A percentile compares a stretch with the other conserved stretches of the same genome.
Conservation (phyloP, 2,329 filamentous ascomycete species). For the Alternaria alternata region DNA sequence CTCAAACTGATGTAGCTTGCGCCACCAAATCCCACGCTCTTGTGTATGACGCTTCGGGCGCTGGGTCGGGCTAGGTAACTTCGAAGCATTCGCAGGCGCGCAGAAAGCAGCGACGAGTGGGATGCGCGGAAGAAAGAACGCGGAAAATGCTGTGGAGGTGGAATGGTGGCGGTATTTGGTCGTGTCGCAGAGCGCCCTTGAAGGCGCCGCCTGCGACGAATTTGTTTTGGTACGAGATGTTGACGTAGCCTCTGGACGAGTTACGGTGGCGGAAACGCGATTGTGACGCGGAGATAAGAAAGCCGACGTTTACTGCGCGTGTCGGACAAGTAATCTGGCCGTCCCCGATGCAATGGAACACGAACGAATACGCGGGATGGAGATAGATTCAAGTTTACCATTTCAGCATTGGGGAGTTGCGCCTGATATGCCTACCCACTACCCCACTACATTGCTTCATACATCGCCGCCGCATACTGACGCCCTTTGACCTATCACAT, state of each 20-base stretch:
- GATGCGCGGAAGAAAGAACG: neutral
- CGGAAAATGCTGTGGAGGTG: neutral
- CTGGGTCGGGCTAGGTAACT: constrained; percentile 33
- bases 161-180: constrained; percentile 30
- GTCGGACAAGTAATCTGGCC: constrained; percentile 22
- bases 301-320: neutral
- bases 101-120: neutral
- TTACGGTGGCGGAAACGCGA: constrained; percentile 18
- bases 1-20: constrained; percentile 43
- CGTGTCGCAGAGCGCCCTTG: constrained; percentile 20
- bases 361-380: neutral
- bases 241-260: constrained; percentile 34
- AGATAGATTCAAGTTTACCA: neutral
- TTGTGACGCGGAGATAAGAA: constrained; percentile 21
- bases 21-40: constrained; percentile 42
- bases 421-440: neutral
- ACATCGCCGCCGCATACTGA: neutral
- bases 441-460: neutral
- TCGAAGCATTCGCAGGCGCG: constrained; percentile 49
- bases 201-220: constrained; percentile 30
- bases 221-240: constrained; percentile 21
- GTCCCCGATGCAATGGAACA: neutral
- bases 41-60: constrained; percentile 33
- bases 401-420: neutral
- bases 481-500: constrained; percentile 7